phyloP scores from a whole-genome alignment of 352 stramenopile species.

The Globisporangium middletonii region DNA sequence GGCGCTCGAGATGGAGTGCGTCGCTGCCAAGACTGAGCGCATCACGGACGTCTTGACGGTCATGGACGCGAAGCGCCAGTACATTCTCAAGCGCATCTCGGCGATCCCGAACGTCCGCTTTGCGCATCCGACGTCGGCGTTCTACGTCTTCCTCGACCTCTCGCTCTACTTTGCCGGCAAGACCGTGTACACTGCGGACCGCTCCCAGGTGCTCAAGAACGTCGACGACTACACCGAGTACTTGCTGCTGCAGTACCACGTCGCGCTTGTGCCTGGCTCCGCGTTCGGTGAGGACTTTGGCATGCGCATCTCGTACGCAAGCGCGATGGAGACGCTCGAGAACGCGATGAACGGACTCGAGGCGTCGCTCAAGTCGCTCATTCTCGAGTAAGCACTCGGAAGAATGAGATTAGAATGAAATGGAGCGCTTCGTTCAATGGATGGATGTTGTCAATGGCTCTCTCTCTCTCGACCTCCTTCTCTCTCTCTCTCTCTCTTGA shows the following conservation, averaged over 20 bases:
- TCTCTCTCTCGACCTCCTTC: too few relatives aligned
- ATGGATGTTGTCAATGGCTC: too few relatives aligned
- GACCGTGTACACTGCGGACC: slow-evolving; percentile 24
- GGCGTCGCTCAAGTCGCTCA: slow-evolving; percentile 42
- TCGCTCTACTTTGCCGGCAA: slow-evolving; percentile 69
- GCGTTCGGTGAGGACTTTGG: slow-evolving; percentile 92
- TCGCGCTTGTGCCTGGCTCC: slow-evolving; percentile 94
- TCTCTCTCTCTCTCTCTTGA: not conserved
- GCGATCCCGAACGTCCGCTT: slow-evolving; percentile 83
- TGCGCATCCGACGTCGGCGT: slow-evolving; percentile 89
- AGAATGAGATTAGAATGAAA: not conserved
- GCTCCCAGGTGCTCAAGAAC: slow-evolving; percentile 22
- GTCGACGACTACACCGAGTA: slow-evolving; percentile 87
- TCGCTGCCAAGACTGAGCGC: slow-evolving; percentile 35
- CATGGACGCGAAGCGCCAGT: slow-evolving; percentile 88
- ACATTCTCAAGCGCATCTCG: slow-evolving; percentile 78
- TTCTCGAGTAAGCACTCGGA: slow-evolving; percentile 21
- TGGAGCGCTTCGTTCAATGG: not conserved
- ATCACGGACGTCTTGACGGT: slow-evolving; percentile 46
- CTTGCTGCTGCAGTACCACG: slow-evolving; percentile 85
- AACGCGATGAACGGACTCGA: slow-evolving; percentile 61
- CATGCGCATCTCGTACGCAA: slow-evolving; percentile 94
- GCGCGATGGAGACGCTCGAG: slow-evolving; percentile 81
- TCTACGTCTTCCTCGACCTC: slow-evolving; percentile 95
- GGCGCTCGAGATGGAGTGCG: slow-evolving; percentile 70